These are phyloP conservation scores for Pichia sp. DNA, from an alignment of 1,139 yeast species.

Conservation along the genomic window DNA sequence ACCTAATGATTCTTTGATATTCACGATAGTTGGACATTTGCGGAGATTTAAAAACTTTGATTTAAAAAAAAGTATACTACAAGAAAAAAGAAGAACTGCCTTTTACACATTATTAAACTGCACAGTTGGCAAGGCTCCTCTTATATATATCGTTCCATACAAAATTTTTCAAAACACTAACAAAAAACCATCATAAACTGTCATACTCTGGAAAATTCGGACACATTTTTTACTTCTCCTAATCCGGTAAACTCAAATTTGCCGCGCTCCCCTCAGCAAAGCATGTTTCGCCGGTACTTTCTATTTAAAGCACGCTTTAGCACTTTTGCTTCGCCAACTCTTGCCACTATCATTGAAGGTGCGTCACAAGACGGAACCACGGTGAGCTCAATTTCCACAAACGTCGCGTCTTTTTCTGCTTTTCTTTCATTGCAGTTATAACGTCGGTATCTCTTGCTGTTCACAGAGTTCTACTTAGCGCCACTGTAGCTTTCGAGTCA, in stretches of 20 bases:
- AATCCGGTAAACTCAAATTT: neutral
- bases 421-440: neutral
- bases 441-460: neutral
- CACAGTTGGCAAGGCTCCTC: too few species aligned
- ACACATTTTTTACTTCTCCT: neutral
- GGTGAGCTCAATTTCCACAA: too few species aligned
- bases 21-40: conserved; percentile 28
- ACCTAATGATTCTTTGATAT: conserved; percentile 24
- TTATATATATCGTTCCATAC: too few species aligned
- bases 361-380: neutral
- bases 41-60: too few species aligned
- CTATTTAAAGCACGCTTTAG: neutral
- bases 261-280: neutral
- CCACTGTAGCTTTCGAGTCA: too few species aligned
- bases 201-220: neutral
- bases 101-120: too few species aligned
- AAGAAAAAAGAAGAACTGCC: too few species aligned
- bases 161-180: neutral
- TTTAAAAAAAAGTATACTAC: too few species aligned
- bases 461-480: too few species aligned
- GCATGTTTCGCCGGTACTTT: neutral
- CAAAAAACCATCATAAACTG: neutral
- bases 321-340: neutral
- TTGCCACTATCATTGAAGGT: neutral
- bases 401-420: too few species aligned